These are phyloP conservation scores for Stellera chamaejasme DNA, from an alignment of 345 rosid species.

Conservation along the genomic window DNA sequence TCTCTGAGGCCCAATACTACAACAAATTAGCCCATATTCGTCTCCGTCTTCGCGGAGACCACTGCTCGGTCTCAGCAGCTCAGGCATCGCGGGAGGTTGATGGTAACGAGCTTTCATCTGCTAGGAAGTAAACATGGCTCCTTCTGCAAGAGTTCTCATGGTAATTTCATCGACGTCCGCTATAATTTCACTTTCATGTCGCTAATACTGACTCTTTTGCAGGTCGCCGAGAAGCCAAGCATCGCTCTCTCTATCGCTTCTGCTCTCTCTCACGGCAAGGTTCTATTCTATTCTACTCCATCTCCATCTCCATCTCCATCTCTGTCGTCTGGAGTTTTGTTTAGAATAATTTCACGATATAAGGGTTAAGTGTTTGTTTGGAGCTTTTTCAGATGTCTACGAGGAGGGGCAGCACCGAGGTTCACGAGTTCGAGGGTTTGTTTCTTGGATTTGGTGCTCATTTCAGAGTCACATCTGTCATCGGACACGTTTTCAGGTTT, in stretches of 20 bases:
- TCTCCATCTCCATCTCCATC: neutral
- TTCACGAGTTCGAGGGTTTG: constrained; percentile 71
- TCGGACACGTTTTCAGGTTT: constrained; percentile 95
- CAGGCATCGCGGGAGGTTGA: no score
- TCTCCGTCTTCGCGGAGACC: no score
- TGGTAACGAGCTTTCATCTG: no score
- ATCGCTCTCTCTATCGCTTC: constrained; percentile 87
- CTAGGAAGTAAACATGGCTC: constrained; percentile 14
- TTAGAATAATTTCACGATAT: neutral
- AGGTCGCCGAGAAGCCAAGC: constrained; percentile 99
- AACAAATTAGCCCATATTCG: no score
- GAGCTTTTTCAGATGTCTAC: constrained; percentile 52
- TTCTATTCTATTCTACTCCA: constrained; percentile 21
- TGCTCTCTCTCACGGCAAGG: constrained; percentile 67
- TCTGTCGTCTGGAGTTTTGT: neutral
- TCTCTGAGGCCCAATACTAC: no score
- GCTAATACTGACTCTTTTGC: constrained; percentile 8
- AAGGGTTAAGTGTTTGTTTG: constrained; percentile 1
- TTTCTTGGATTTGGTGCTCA: constrained; percentile 55
- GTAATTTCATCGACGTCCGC: constrained; percentile 8
- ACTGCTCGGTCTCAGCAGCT: no score
- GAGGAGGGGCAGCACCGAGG: constrained; percentile 74
- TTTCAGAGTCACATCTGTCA: constrained; percentile 77
- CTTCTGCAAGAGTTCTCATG: constrained; percentile 37
- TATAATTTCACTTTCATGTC: neutral